Percentiles rank a stretch among this genome's conserved stretches.
Conservation (phyloP, 441 rosid species). For the Brassica hybrid region DNA sequence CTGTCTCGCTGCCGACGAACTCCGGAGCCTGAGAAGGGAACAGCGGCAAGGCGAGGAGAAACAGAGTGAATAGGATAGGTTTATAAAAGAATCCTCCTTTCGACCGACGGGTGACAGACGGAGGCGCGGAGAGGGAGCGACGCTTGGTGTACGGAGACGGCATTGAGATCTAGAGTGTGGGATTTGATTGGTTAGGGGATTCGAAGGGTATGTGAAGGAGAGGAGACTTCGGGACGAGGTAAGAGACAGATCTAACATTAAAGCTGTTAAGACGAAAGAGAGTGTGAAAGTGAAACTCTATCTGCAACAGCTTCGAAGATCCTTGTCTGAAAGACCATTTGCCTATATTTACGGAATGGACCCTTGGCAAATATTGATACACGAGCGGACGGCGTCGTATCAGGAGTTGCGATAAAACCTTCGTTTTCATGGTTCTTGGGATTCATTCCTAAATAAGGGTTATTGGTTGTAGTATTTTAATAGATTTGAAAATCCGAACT, state of each 20-base stretch:
- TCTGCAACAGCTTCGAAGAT: slow-evolving; percentile 35
- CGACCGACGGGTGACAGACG: slow-evolving; percentile 28
- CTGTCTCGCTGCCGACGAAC: slow-evolving; percentile 52
- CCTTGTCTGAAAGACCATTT: slow-evolving; percentile 43
- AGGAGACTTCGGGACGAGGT: slow-evolving; percentile 83
- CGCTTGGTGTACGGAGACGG: slow-evolving; percentile 50
- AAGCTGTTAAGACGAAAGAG: slow-evolving; percentile 11
- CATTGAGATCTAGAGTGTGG: slow-evolving; percentile 46
- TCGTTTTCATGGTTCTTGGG: neutral
- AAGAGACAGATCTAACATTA: slow-evolving; percentile 42
- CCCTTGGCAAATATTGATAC: slow-evolving; percentile 37
- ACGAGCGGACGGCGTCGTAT: slow-evolving; percentile 4
- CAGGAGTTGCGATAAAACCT: neutral
- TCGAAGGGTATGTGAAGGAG: slow-evolving; percentile 41
- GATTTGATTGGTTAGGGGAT: slow-evolving; percentile 1
- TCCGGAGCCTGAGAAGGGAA: slow-evolving; percentile 83
- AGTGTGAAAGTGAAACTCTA: slow-evolving; percentile 37
- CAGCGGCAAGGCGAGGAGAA: slow-evolving; percentile 68
- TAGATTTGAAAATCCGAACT: slow-evolving; percentile 68
- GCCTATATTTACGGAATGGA: slow-evolving; percentile 46
- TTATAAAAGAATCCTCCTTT: slow-evolving; percentile 52
- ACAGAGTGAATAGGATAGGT: slow-evolving; percentile 52
- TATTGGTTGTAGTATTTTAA: too few relatives aligned
- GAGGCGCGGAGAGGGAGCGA: slow-evolving; percentile 9
- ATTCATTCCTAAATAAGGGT: slow-evolving; percentile 40